Conservation (phyloP, 2,329 filamentous ascomycete genomes). For the Verticillium isaacii region DNA sequence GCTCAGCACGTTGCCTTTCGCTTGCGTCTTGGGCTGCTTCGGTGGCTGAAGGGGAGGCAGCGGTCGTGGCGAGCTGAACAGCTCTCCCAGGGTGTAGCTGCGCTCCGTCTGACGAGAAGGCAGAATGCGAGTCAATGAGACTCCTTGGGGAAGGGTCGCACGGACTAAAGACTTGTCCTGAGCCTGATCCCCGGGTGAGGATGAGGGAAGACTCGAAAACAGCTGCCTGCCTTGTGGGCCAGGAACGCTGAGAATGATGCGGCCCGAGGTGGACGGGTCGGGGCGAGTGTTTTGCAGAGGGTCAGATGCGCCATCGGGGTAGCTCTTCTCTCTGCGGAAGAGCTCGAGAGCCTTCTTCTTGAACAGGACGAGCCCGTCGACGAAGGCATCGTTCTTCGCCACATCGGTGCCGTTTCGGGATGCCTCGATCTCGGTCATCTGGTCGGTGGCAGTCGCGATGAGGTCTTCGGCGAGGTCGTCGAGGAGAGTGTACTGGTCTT, state of each 20-base stretch:
- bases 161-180: slow-evolving; percentile 51
- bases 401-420: slow-evolving; percentile 14
- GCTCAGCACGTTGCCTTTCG: slow-evolving; percentile 54
- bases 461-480: slow-evolving; percentile 62
- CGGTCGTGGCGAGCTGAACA: slow-evolving; percentile 65
- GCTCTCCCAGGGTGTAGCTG: slow-evolving; percentile 63
- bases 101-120: slow-evolving; percentile 37
- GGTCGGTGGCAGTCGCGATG: slow-evolving; percentile 40
- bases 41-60: slow-evolving; percentile 65
- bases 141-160: slow-evolving; percentile 66
- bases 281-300: slow-evolving; percentile 27
- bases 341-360: slow-evolving; percentile 59
- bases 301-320: slow-evolving; percentile 34
- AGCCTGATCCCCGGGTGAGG: slow-evolving; percentile 2
- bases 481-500: slow-evolving; percentile 51
- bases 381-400: slow-evolving; percentile 26
- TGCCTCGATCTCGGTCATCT: slow-evolving; percentile 38
- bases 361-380: slow-evolving; percentile 48
- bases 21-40: slow-evolving; percentile 64
- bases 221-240: slow-evolving; percentile 72
- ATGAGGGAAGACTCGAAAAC: slow-evolving; percentile 71
- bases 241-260: slow-evolving; percentile 67
- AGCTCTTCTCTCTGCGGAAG: slow-evolving; percentile 55
- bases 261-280: slow-evolving; percentile 26
- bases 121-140: slow-evolving; percentile 63